phyloP scores from a whole-genome alignment of 225 moss, liverwort and hornwort genomes.

The Physcomitrium patens region DNA sequence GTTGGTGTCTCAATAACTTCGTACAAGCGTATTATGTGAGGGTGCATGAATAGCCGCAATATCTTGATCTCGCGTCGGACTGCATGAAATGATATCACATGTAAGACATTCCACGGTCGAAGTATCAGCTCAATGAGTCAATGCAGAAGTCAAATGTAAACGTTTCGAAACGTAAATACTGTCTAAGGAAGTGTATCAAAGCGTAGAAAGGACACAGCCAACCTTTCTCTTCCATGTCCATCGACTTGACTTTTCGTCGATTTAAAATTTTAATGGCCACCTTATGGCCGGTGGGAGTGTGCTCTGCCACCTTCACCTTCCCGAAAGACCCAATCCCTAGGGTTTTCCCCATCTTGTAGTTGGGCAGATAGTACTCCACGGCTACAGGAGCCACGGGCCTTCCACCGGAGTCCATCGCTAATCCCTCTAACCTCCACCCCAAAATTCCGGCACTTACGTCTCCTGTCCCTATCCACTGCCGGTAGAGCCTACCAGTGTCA shows the following conservation, averaged over 20 bases:
- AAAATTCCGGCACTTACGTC: slow-evolving; percentile 4
- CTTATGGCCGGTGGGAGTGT: slow-evolving; percentile 46
- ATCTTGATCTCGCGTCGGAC: slow-evolving; percentile 57
- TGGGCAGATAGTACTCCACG: slow-evolving; percentile 41
- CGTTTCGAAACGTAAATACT: slow-evolving; percentile 20
- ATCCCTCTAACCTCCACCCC: slow-evolving; percentile 17
- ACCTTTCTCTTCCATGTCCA: slow-evolving; percentile 64
- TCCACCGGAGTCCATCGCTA: slow-evolving; percentile 43
- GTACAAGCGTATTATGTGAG: slow-evolving; percentile 52
- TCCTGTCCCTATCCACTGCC: slow-evolving; percentile 22
- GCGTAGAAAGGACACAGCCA: background rate
- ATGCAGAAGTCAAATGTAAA: slow-evolving; percentile 10
- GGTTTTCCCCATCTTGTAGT: slow-evolving; percentile 59
- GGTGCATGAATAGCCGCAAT: slow-evolving; percentile 51
- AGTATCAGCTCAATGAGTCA: slow-evolving; percentile 7
- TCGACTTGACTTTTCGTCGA: slow-evolving; percentile 40
- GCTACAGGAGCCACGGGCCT: slow-evolving; percentile 24
- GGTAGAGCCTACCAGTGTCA: slow-evolving; percentile 14
- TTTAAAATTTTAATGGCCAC: slow-evolving; percentile 56
- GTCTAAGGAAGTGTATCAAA: slow-evolving; percentile 16
- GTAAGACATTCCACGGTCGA: slow-evolving; percentile 3
- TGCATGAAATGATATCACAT: slow-evolving; percentile 32
- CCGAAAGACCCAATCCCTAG: slow-evolving; percentile 59
- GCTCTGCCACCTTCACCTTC: slow-evolving; percentile 51
- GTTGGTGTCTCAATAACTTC: slow-evolving; percentile 50